phyloP scores from a whole-genome alignment of 192 early-diverging fungal species.

The Chytriomyces sp. region DNA sequence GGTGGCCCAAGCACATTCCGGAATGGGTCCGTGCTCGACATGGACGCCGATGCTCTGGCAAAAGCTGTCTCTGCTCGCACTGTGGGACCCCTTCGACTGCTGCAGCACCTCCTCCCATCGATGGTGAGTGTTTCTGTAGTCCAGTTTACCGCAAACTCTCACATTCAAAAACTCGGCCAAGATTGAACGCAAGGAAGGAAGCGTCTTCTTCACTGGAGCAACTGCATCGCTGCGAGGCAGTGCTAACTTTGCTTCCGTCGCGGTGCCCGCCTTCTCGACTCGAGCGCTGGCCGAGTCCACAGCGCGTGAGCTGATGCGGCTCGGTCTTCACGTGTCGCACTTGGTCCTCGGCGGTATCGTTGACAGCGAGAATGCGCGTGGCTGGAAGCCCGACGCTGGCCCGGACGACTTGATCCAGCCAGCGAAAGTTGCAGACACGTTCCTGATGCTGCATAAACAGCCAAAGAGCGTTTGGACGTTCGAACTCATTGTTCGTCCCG shows the following conservation, averaged over 20 bases:
- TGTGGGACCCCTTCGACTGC: slow-evolving; percentile 20
- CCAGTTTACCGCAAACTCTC: background rate
- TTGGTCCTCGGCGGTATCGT: slow-evolving; percentile 44
- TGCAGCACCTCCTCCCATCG: slow-evolving; percentile 32
- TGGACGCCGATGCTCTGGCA: slow-evolving; percentile 8
- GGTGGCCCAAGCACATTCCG: slow-evolving; percentile 23
- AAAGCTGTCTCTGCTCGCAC: slow-evolving; percentile 1
- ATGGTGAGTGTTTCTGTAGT: slow-evolving; percentile 15
- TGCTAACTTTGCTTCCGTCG: slow-evolving; percentile 38
- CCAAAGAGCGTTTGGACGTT: slow-evolving; percentile 38
- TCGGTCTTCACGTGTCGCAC: slow-evolving; percentile 47
- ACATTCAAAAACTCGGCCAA: background rate
- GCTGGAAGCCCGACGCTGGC: slow-evolving; percentile 31
- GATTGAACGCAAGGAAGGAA: slow-evolving; percentile 38
- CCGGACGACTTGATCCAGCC: slow-evolving; percentile 33
- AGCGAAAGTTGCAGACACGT: slow-evolving; percentile 23
- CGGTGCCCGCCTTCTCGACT: slow-evolving; percentile 36
- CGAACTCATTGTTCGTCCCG: slow-evolving; percentile 40
- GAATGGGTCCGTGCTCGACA: slow-evolving; percentile 16
- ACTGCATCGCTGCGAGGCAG: slow-evolving; percentile 34
- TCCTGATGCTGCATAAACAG: slow-evolving; percentile 42
- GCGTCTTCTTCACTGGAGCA: slow-evolving; percentile 46
- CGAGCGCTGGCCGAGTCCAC: slow-evolving; percentile 42
- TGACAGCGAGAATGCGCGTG: slow-evolving; percentile 19
- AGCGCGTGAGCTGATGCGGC: slow-evolving; percentile 42